phyloP scores from a whole-genome alignment of 345 rosid species.

The Stellera chamaejasme region DNA sequence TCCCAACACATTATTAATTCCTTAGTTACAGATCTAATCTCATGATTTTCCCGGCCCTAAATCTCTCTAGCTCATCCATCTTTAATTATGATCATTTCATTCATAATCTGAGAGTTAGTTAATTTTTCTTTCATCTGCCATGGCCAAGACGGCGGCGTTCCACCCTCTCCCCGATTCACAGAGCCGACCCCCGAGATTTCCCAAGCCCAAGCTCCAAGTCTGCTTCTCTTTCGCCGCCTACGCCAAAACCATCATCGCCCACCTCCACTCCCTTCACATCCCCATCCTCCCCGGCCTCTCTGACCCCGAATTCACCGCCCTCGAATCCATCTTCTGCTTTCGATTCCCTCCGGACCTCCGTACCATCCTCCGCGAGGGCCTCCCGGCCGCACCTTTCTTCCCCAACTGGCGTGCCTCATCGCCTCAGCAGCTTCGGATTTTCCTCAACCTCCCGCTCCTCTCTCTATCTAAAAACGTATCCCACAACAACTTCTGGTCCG shows the following conservation, averaged over 20 bases:
- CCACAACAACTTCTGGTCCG: constrained; percentile 53
- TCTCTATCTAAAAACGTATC: constrained; percentile 39
- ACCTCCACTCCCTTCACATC: constrained; percentile 39
- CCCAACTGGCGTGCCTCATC: constrained; percentile 81
- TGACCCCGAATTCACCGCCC: constrained; percentile 45
- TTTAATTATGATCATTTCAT: no score
- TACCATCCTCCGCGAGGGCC: constrained; percentile 66
- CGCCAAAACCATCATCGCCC: constrained; percentile 43
- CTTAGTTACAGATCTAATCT: no score
- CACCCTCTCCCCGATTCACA: not conserved
- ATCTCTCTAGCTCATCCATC: no score
- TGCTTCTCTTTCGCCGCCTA: constrained; percentile 70
- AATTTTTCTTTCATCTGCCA: no score
- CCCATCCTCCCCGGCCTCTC: constrained; percentile 53
- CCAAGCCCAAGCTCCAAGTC: constrained; percentile 26
- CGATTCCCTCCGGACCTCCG: constrained; percentile 88
- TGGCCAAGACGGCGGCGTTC: no score
- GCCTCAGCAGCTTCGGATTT: constrained; percentile 44
- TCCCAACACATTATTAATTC: no score
- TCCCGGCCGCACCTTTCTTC: constrained; percentile 61
- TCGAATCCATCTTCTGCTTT: constrained; percentile 53
- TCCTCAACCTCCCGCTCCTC: constrained; percentile 41
- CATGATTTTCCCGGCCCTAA: no score
- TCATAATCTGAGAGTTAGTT: no score
- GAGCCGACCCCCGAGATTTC: constrained; percentile 9